A percentile compares a stretch with the other conserved stretches of the same genome.
Conservation (phyloP, 2,329 filamentous ascomycete species). For the Monosporascus ibericus region DNA sequence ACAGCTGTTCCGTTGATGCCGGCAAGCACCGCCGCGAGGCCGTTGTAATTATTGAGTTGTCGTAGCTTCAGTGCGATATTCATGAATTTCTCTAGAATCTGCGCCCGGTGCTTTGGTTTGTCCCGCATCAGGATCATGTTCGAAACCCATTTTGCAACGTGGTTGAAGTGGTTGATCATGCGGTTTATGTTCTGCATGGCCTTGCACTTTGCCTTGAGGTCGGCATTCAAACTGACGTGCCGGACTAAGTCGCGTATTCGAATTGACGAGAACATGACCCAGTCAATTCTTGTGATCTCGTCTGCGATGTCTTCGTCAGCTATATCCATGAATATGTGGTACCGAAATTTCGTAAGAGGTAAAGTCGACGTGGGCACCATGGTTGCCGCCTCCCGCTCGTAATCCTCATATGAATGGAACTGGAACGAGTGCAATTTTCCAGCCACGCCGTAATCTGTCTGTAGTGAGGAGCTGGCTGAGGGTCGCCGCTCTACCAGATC, state of each 20-base stretch:
- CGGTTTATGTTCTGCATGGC: conserved; percentile 82
- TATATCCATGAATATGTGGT: conserved; percentile 84
- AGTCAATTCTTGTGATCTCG: conserved; percentile 92
- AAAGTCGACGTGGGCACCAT: conserved; percentile 65
- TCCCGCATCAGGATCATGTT: conserved; percentile 84
- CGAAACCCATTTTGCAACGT: conserved; percentile 74
- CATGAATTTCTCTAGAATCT: conserved; percentile 95
- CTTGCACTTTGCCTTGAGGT: conserved; percentile 68
- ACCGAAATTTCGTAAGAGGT: conserved; percentile 76
- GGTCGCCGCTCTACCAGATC: conserved; percentile 35
- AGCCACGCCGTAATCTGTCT: conserved; percentile 29
- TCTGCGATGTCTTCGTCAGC: conserved; percentile 80
- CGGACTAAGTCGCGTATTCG: conserved; percentile 88
- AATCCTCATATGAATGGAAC: conserved; percentile 67
- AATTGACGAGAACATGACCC: conserved; percentile 96
- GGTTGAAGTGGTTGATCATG: conserved; percentile 91
- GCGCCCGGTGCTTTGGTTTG: conserved; percentile 89
- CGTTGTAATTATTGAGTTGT: conserved; percentile 94
- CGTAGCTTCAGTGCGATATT: conserved; percentile 78
- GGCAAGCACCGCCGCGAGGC: conserved; percentile 86
- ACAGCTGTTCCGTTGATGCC: conserved; percentile 86
- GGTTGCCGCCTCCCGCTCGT: conserved; percentile 68
- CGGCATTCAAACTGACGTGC: conserved; percentile 70
- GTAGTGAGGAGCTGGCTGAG: conserved; percentile 39
- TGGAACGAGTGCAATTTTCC: conserved; percentile 41